Evolutionary conservation across 257 asterid genomes (phyloP), one percentile per base, ranked within the genome.

Genomic region (Plantago major): DNA sequence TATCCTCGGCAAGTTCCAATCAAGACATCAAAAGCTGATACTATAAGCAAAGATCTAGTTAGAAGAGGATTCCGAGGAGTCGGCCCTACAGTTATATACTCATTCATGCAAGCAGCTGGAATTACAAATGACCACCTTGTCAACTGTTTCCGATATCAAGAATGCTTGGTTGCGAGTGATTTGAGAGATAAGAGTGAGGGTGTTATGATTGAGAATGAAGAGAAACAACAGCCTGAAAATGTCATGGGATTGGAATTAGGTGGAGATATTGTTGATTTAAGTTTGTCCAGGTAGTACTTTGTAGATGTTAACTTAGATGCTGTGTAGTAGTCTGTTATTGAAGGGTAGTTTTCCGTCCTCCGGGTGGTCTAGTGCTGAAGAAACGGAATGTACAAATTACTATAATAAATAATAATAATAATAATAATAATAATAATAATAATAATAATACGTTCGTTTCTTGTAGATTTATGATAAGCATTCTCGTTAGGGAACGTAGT

Each of bases 101-200:
- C 99, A 1, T 92, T 92, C 67, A 92, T 92, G 97, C 99, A 92
- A 74, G 96, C 71, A 17, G 83, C 88, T 48, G 99, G 99, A 66
- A 77, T 92, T 16, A 87, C 97, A 42, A 89, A 89, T n/a, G 99
- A 92, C 70, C 99, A 92, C 73, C 91, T 92, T 64, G 68, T 77
- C 73, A 84, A 75, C 60, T 92, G 99, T 77, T 92, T 83, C 89
- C 77, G 95, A 75, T 82, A 78, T 65, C 81, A 69, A 19, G 94
- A 89, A 10, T 92, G 97, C 72, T 45, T 80, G 57, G 67, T 54
- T 42, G 74, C 64, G 12, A 78, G 73, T 16, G 83, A 81, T 42
- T 65, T 43, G 63, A 62, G 22, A 42, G 78, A 70, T 15, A 81
- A 65, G 62, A 75, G 66, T 22, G 86, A 77, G 55, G 75, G 58